Conservation (phyloP, 2,329 filamentous ascomycete species). For the Penicillium hordei region DNA sequence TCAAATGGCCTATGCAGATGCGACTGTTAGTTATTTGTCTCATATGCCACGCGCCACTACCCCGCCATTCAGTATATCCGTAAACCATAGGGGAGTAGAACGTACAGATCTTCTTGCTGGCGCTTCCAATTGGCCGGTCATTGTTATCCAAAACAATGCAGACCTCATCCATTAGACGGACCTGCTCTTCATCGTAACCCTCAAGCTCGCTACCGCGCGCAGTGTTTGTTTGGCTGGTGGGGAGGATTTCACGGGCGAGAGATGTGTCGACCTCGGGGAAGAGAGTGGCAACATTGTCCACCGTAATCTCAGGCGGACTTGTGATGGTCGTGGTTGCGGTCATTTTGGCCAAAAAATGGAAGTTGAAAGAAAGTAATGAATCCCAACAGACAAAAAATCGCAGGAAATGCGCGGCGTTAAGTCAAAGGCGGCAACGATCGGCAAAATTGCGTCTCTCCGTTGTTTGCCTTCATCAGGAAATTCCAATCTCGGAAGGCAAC, state of each 20-base stretch:
- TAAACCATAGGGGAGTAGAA: conserved; percentile 22
- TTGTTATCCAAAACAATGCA: conserved; percentile 96
- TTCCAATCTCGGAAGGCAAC: not conserved
- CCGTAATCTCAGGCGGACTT: conserved; percentile 67
- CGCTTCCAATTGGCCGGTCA: conserved; percentile 89
- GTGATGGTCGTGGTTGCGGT: conserved; percentile 52
- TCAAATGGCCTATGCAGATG: conserved; percentile 74
- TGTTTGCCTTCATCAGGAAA: not conserved
- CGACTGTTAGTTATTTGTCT: conserved; percentile 13
- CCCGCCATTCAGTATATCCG: conserved; percentile 6
- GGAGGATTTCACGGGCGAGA: conserved; percentile 53
- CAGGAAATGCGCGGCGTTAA: conserved; percentile 10
- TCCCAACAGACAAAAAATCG: conserved; percentile 2
- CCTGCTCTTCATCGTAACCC: conserved; percentile 96
- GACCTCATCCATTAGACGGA: conserved; percentile 96
- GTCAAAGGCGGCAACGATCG: conserved; percentile 16
- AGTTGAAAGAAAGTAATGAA: not conserved
- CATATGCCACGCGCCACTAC: conserved; percentile 2
- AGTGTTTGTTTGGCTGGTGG: conserved; percentile 40
- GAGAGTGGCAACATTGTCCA: conserved; percentile 79
- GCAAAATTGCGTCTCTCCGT: conserved; percentile 3
- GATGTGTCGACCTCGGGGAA: conserved; percentile 77
- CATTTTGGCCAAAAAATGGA: conserved; percentile 25
- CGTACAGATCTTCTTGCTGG: conserved; percentile 96
- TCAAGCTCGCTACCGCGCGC: conserved; percentile 68